Conservation (phyloP, 306 rosid genomes). For the Castanopsis chinensis region DNA sequence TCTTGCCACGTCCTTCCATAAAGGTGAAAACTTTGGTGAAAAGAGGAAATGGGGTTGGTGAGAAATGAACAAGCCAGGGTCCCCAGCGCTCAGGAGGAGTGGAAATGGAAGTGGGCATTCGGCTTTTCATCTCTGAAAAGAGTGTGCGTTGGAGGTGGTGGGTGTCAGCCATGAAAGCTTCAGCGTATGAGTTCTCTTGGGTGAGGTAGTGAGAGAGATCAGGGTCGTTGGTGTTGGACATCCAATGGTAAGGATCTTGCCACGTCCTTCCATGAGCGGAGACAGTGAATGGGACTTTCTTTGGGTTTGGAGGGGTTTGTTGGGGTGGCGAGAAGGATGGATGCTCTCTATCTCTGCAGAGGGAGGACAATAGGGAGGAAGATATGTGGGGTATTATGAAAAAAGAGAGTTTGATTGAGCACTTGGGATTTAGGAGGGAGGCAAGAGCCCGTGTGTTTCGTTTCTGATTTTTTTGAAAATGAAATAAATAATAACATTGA, state of each 20-base stretch:
- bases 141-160: slow-evolving; percentile 41
- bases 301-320: slow-evolving; percentile 53
- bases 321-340: no score
- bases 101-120: slow-evolving; percentile 62
- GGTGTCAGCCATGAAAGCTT: slow-evolving; percentile 79
- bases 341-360: no score
- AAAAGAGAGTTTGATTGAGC: no score
- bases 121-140: slow-evolving; percentile 70
- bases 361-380: no score
- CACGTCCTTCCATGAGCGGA: slow-evolving; percentile 60
- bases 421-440: no score
- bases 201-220: slow-evolving; percentile 49
- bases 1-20: no score
- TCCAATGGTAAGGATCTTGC: slow-evolving; percentile 87
- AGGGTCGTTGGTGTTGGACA: slow-evolving; percentile 67
- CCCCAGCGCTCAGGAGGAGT: slow-evolving; percentile 96
- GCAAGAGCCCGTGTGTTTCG: no score
- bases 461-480: no score
- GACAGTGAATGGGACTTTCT: slow-evolving; percentile 57
- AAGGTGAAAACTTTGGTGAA: not conserved
- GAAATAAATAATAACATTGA: no score
- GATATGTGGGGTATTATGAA: no score
- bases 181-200: slow-evolving; percentile 69
- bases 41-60: slow-evolving; percentile 9
- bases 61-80: slow-evolving; percentile 61